Percentiles rank a stretch among this genome's conserved stretches.
Conservation (phyloP, 495 filamentous ascomycete species). For the Lichina pygmaea region DNA sequence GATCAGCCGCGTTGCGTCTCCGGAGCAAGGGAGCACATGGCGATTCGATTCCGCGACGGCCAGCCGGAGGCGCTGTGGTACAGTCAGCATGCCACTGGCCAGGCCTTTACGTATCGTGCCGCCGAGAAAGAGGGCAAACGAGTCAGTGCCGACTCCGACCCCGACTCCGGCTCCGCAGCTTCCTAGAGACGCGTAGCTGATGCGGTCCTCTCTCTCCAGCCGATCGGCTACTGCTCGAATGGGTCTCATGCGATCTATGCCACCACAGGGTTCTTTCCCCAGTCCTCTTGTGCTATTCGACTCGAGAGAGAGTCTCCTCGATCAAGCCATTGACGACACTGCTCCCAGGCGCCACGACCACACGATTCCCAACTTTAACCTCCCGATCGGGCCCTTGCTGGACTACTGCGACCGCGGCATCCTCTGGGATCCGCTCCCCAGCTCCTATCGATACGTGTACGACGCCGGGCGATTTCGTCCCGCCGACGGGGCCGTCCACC, state of each 20-base stretch:
- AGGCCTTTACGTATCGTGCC: slow-evolving; percentile 32
- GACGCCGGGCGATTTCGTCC: slow-evolving; percentile 16
- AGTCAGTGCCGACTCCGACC: background rate
- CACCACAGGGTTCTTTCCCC: slow-evolving; percentile 12
- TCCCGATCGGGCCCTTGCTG: slow-evolving; percentile 4
- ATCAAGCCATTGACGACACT: background rate
- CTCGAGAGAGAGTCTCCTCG: background rate
- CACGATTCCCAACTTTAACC: slow-evolving; percentile 8
- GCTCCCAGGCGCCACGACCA: slow-evolving; percentile 6
- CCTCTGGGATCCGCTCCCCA: slow-evolving; percentile 25
- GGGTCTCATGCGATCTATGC: slow-evolving; percentile 35
- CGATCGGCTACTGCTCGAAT: slow-evolving; percentile 24
- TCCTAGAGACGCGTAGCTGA: background rate
- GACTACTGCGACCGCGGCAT: slow-evolving; percentile 5
- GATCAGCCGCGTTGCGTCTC: no score
- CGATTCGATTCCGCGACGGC: slow-evolving; percentile 37
- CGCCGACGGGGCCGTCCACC: slow-evolving; percentile 7
- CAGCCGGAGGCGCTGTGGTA: slow-evolving; percentile 31
- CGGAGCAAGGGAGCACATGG: slow-evolving; percentile 27
- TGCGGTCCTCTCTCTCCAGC: slow-evolving; percentile 4
- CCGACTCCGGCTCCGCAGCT: background rate
- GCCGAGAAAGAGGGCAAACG: slow-evolving; percentile 23
- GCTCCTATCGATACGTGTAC: slow-evolving; percentile 24
- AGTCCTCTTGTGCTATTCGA: background rate
- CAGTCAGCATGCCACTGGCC: slow-evolving; percentile 31